Conservation (phyloP, 768 basidiomycete species). For the Candolleomyces eurysporus region DNA sequence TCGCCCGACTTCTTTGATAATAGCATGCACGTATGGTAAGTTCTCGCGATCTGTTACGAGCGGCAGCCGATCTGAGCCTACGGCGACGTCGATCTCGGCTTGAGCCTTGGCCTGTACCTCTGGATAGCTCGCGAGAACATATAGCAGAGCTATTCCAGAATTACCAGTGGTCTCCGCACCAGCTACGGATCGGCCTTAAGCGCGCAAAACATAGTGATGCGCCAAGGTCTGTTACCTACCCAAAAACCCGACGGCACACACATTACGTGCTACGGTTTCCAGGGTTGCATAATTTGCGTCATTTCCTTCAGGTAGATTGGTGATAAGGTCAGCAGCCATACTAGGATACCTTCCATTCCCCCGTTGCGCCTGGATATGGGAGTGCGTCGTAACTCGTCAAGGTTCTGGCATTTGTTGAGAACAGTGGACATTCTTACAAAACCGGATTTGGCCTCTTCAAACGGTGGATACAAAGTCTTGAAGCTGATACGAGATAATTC, state of each 20-base stretch:
- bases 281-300: slow-evolving; percentile 9
- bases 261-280: slow-evolving; percentile 11
- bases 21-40: slow-evolving; percentile 32
- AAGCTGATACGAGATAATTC: neutral
- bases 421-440: neutral
- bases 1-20: slow-evolving; percentile 34
- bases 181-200: neutral
- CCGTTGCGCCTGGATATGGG: neutral
- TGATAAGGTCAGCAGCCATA: slow-evolving; percentile 7
- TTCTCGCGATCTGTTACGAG: slow-evolving; percentile 25
- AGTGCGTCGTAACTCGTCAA: neutral
- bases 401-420: neutral
- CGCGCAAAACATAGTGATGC: neutral
- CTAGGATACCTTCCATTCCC: neutral
- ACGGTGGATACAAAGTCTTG: neutral
- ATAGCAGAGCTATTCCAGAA: slow-evolving; percentile 28
- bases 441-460: neutral
- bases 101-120: slow-evolving; percentile 33
- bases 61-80: slow-evolving; percentile 32
- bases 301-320: slow-evolving; percentile 9
- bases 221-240: slow-evolving; percentile 7
- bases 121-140: slow-evolving; percentile 17
- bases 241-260: slow-evolving; percentile 13
- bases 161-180: neutral
- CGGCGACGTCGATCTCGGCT: slow-evolving; percentile 34